Base-by-base conservation (phyloP, 768 basidiomycete genomes). In the Leccinum obscurum region DNA sequence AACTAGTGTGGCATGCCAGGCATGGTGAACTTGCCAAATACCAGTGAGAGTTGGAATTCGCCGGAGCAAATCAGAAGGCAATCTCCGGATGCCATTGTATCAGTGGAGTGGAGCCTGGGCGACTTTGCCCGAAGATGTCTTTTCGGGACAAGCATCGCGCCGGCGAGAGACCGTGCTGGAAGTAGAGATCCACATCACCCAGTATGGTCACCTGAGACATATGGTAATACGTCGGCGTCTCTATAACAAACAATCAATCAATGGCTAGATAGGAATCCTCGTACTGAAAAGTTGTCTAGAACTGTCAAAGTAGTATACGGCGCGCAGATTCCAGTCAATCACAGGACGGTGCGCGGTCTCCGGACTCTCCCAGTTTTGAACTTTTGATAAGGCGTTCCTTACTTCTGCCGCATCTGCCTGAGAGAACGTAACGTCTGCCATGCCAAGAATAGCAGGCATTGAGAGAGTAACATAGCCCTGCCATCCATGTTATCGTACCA, bases 41-140 rank as follows among this genome's bases (percentile, higher is more conserved):
- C 13, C 34, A 32, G 57, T 34, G 58, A 35, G 52, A 62, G 50
- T 60, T 72, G 69, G 70, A 67, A 70, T 70, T 52, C 65, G 57
- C 41, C 48, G 41, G 22, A 34, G 55, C 22, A 35, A 9, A 9
- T 34, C 17, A 17, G 22, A 54, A 54, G 59, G 55, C 28, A 32
- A 63, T 63, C 58, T 48, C 68, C 67, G 62, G 56, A 58, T 58
- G 10, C 35, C 22, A 56, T 54, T 54, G 24, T 35, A 24, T 51
- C 56, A 50, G 17, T 11, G 10, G 53, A 32, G 54, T 30, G 28
- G 28, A 30, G 28, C 28, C 28, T 30, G 54, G 51, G 62, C 65
- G 65, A 68, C 54, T 61, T 67, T 58, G 35, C 60, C 62, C 66
- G 59, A 63, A 35, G 26, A 53, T 39, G 59, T 71, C 64, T 60